Base-by-base conservation (phyloP, 192 early-diverging fungal genomes). In the Mortierella hygrophila region DNA sequence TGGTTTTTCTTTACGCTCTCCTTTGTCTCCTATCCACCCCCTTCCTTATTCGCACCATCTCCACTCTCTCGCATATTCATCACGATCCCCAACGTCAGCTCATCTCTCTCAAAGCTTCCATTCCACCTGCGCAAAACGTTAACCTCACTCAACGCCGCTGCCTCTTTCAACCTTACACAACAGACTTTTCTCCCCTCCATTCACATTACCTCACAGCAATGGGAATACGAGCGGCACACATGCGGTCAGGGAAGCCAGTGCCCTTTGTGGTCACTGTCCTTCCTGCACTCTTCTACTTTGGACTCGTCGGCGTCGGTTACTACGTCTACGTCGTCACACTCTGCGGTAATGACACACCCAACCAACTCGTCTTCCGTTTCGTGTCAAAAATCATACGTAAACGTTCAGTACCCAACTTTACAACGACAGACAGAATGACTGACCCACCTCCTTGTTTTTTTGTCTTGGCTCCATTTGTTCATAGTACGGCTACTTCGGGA, bases 251-350 rank as follows among this genome's bases (percentile, higher is more conserved):
- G 70, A 85, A 80, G 37, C 78, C 83, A 6, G 37, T 85, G 35
- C 78, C 78, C n/a, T 76, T 76, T 26, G 21, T 77, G 20, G 3
- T 85, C 37, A 55, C 78, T 10, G 37, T 79, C 42, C 68, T 85
- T 29, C 83, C 83, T 4, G 78, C 80, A n/a, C 13, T 76, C 37
- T 85, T 85, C 21, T 85, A 70, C 68, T 37, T 85, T 44, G 40
- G 68, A 11, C 83, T 85, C 23, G 80, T 85, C 42, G 83, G 74
- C 60, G 11, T 76, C 18, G 83, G 83, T 6, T 85, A 85, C 60
- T 85, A 85, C 49, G 74, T 72, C 47, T 80, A 76, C 26, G 83
- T 85, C 13, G 55, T 80, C 35, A 77, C 78, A 8, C 68, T 80
- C 9, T 80, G 83, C 46, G 83, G 83, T 85, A 85, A 68, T 37